Evolutionary conservation across 352 stramenopile genomes (phyloP).

Genomic region (Globisporangium irregulare): DNA sequence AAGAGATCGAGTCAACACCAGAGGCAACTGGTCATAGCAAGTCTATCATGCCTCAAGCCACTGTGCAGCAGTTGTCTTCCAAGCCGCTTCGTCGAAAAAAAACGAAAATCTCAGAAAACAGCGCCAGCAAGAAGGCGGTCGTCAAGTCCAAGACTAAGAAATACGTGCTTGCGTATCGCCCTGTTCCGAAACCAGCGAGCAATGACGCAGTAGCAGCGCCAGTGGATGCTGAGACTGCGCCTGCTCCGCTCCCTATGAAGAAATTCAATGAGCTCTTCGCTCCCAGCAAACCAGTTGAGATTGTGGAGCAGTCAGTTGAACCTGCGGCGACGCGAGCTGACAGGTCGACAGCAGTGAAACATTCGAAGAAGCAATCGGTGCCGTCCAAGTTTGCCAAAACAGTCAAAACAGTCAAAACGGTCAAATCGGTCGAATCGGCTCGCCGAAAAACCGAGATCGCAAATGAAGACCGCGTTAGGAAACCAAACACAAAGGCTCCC

Average conservation of each 20-base stretch:
- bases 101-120: background rate
- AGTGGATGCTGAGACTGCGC: background rate
- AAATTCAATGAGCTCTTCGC: slow-evolving; percentile 3
- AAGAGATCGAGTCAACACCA: background rate
- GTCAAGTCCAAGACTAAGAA: slow-evolving; percentile 14
- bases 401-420: background rate
- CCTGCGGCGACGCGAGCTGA: background rate
- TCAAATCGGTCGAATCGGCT: background rate
- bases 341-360: background rate
- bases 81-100: slow-evolving; percentile 7
- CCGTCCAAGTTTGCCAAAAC: background rate
- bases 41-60: background rate
- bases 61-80: background rate
- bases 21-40: background rate
- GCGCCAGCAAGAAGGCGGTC: slow-evolving; percentile 2
- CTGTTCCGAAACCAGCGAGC: slow-evolving; percentile 5
- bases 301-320: background rate
- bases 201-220: background rate
- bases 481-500: background rate
- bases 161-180: slow-evolving; percentile 15
- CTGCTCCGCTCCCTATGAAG: background rate
- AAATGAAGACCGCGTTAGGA: background rate
- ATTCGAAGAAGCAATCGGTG: background rate
- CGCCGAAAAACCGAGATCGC: background rate
- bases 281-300: background rate